Base-by-base conservation (phyloP, 139 green algal genomes). In the Asterochloris erici region DNA sequence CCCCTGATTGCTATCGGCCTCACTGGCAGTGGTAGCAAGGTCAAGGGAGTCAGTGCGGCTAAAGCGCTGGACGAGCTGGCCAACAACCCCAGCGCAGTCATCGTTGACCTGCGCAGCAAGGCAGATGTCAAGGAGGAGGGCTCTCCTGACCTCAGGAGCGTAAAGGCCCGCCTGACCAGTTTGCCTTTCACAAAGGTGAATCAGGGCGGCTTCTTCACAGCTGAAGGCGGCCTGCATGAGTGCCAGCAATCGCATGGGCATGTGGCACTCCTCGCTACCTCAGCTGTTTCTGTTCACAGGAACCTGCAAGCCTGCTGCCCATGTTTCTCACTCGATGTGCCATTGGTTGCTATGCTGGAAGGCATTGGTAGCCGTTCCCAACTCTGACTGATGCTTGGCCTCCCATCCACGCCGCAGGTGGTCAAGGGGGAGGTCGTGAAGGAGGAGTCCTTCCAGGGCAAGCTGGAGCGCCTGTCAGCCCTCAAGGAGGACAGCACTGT, bases 81-180 rank as follows among this genome's bases (percentile, higher is more conserved):
- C 16, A 26, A 77, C 11, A 71, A 85, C n/a, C 11, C 64, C 21
- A 54, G 29, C n/a, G 73, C 82, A 0, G 29, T 88, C 54, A 71
- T 87, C 14, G 15, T 92, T 16, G 88, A 92, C 74, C 84, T 92
- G 61, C 82, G 88, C 66, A 84, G 28, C 75, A 85, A 85, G 74
- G 62, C 73, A 62, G 87, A 91, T 27, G 54, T 83, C 12, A 90
- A 86, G 63, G 75, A 68, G 23, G 23, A 62, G 10, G 89, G 89
- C 54, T 81, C 47, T 21, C 89, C 89, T 62, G 87, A 91, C 83
- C 70, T 91, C 27, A 81, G 80, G n/a, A 70, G 74, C 70, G n/a
- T 85, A 6, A 84, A 84, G 74, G 86, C 81, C 68, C 76, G n/a
- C 23, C 71, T 73, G 10, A 68, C 79, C 28, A 54, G 54, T 24